Evolutionary conservation across 2,329 filamentous ascomycete species (phyloP).

Genomic region (Aureobasidium mangrovei): DNA sequence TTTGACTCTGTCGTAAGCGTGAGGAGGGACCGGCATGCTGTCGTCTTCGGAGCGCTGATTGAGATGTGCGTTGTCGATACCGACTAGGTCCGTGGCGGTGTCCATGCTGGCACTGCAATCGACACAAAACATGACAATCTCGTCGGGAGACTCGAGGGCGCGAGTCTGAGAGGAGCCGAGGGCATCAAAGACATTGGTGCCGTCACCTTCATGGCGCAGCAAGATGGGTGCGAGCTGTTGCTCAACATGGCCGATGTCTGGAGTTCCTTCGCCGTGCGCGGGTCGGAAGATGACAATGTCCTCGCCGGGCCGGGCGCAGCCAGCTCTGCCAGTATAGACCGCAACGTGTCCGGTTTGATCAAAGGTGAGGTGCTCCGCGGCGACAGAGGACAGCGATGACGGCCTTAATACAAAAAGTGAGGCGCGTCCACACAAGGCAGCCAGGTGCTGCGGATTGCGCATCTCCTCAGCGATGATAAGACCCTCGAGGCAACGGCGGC

Average conservation of each 20-base stretch:
- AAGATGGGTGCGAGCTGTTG: slow-evolving; percentile 29
- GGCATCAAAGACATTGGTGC: slow-evolving; percentile 28
- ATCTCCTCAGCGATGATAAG: slow-evolving; percentile 18
- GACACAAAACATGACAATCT: slow-evolving; percentile 29
- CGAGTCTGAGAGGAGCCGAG: slow-evolving; percentile 24
- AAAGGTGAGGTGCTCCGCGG: slow-evolving; percentile 28
- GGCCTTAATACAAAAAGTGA: slow-evolving; percentile 26
- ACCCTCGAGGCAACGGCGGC: background rate
- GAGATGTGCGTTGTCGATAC: slow-evolving; percentile 21
- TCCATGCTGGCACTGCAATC: slow-evolving; percentile 29
- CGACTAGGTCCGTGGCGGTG: slow-evolving; percentile 24
- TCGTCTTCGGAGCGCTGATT: background rate
- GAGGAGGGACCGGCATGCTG: background rate
- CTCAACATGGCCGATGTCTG: slow-evolving; percentile 29
- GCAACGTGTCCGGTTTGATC: slow-evolving; percentile 28
- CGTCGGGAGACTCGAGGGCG: slow-evolving; percentile 25
- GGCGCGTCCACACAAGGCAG: slow-evolving; percentile 25
- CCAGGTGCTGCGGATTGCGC: slow-evolving; percentile 23
- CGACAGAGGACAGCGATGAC: slow-evolving; percentile 22
- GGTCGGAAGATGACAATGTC: slow-evolving; percentile 30
- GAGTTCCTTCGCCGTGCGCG: slow-evolving; percentile 23
- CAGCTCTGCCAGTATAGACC: slow-evolving; percentile 29
- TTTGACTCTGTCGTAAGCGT: slow-evolving; percentile 11
- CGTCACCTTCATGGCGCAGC: slow-evolving; percentile 24
- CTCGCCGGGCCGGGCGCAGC: slow-evolving; percentile 25